A percentile compares a stretch with the other conserved stretches of the same genome.
Evolutionary conservation across 2,329 filamentous ascomycete species (phyloP).

Genomic region (Alternaria novae-zelandiae): DNA sequence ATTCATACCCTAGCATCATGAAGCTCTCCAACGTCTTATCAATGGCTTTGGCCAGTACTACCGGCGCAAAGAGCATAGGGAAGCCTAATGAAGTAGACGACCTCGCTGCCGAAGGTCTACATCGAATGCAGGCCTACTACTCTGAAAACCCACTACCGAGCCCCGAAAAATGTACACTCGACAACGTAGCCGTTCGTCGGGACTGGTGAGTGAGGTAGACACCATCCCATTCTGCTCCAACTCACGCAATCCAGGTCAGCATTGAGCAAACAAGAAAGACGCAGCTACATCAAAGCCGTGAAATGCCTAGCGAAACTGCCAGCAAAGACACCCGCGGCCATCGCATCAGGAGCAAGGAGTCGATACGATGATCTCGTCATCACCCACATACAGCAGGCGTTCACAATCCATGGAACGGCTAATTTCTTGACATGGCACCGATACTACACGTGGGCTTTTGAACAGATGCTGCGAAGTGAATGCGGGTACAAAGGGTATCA

Average conservation of each 20-base stretch:
- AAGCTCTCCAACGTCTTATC: neutral
- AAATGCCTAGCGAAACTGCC: neutral
- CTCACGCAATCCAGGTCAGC: neutral
- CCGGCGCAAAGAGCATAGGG: neutral
- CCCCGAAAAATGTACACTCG: neutral
- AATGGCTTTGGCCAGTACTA: neutral
- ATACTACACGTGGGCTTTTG: slow-evolving; percentile 52
- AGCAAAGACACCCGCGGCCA: neutral
- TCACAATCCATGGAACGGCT: neutral
- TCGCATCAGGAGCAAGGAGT: neutral
- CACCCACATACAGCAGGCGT: neutral
- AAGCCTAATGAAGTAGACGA: neutral
- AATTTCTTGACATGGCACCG: slow-evolving; percentile 52
- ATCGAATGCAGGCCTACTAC: neutral
- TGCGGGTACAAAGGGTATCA: slow-evolving; percentile 53
- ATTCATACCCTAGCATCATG: neutral
- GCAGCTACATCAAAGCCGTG: neutral
- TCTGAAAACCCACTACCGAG: neutral
- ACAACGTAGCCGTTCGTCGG: neutral
- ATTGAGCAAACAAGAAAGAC: neutral
- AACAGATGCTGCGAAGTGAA: slow-evolving; percentile 50
- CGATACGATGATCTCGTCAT: neutral
- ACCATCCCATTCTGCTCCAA: neutral
- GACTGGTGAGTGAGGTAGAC: neutral
- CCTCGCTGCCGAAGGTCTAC: neutral